These are phyloP conservation scores for Tausonia pullulans DNA, from an alignment of 1,284 basidiomycete species.

Conservation along the genomic window DNA sequence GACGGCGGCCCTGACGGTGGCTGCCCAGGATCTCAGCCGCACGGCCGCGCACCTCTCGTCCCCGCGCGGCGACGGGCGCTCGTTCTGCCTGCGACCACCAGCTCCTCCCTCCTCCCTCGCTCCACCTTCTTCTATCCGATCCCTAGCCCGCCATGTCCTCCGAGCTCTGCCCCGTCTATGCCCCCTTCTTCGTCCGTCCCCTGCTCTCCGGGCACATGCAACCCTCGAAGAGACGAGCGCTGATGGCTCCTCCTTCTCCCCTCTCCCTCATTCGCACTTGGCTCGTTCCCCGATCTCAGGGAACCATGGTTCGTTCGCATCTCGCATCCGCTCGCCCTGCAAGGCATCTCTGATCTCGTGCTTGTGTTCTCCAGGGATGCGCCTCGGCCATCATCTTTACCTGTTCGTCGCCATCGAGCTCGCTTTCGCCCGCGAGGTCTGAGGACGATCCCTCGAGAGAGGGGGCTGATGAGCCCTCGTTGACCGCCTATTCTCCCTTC, in stretches of 20 bases:
- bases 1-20: too few relatives aligned
- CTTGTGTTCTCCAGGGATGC: conserved; percentile 54
- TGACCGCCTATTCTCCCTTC: not conserved
- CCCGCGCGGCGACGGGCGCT: too few relatives aligned
- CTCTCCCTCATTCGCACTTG: not conserved
- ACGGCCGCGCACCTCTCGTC: too few relatives aligned
- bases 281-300: not conserved
- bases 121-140: not conserved
- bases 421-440: not conserved
- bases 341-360: conserved; percentile 1
- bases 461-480: not conserved
- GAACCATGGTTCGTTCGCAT: conserved; percentile 11
- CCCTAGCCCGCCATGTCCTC: conserved; percentile 49
- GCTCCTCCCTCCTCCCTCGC: not conserved
- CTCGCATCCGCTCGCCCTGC: not conserved
- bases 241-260: not conserved
- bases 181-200: conserved; percentile 80
- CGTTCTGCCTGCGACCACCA: too few relatives aligned
- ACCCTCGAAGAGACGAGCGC: not conserved
- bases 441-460: not conserved
- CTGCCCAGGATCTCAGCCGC: too few relatives aligned
- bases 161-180: conserved; percentile 84
- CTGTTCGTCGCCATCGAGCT: conserved; percentile 41
- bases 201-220: not conserved
- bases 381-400: conserved; percentile 96